These are phyloP conservation scores for Pulveroboletus sp. DNA, from an alignment of 768 basidiomycete species.

Conservation along the genomic window DNA sequence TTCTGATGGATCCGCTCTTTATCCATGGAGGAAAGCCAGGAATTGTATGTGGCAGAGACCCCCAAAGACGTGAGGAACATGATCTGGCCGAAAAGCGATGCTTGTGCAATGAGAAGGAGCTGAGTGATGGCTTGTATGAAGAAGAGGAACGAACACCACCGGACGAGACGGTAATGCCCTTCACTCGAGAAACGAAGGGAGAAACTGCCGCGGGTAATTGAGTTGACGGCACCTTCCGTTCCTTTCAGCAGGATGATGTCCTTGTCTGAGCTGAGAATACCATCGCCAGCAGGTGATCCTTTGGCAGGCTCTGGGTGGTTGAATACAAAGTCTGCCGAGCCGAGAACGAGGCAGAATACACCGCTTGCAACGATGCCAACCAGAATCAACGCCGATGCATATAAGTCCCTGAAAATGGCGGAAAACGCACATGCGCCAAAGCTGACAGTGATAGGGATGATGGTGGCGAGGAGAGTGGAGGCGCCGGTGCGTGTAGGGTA, in stretches of 20 bases:
- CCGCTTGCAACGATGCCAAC: slow-evolving; percentile 31
- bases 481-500: background rate
- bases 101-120: slow-evolving; percentile 31
- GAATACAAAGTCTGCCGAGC: slow-evolving; percentile 23
- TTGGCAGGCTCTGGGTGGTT: slow-evolving; percentile 22
- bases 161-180: slow-evolving; percentile 11
- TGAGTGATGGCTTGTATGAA: slow-evolving; percentile 25
- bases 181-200: slow-evolving; percentile 18
- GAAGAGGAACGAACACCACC: slow-evolving; percentile 23
- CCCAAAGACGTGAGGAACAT: slow-evolving; percentile 29
- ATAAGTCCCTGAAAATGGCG: slow-evolving; percentile 24
- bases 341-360: slow-evolving; percentile 22
- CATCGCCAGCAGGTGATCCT: slow-evolving; percentile 27
- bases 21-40: slow-evolving; percentile 29
- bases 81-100: slow-evolving; percentile 27
- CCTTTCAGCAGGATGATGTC: slow-evolving; percentile 28
- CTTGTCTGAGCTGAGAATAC: slow-evolving; percentile 17
- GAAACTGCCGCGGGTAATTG: slow-evolving; percentile 22
- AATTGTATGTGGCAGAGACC: slow-evolving; percentile 27
- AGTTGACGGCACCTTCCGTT: slow-evolving; percentile 26
- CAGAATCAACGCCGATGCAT: slow-evolving; percentile 28
- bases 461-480: slow-evolving; percentile 9
- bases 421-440: slow-evolving; percentile 18
- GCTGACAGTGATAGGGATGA: slow-evolving; percentile 21
- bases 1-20: slow-evolving; percentile 15